These are phyloP conservation scores for Phytopythium ostracodes DNA, from an alignment of 352 stramenopile species.

Conservation along the genomic window DNA sequence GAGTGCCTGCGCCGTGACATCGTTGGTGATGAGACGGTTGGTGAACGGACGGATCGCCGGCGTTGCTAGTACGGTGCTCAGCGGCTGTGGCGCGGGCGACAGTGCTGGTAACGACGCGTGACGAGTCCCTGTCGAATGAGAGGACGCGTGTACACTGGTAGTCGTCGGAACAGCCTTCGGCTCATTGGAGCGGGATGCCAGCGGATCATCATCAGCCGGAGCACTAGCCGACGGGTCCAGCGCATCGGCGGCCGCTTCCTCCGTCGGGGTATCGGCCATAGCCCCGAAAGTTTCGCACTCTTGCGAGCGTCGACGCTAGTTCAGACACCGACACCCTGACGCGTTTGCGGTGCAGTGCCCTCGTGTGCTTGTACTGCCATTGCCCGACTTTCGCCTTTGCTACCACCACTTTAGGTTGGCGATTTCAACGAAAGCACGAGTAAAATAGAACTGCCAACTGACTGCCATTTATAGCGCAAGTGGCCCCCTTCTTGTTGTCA, in stretches of 20 bases:
- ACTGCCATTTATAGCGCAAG: not conserved
- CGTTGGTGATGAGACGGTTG: conserved; percentile 5
- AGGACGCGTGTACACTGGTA: not conserved
- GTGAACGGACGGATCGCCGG: not conserved
- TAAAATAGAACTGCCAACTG: not conserved
- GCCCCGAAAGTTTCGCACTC: not conserved
- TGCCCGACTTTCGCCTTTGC: too few species aligned
- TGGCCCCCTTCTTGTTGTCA: too few species aligned
- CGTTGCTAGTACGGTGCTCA: not conserved
- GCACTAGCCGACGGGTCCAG: too few species aligned
- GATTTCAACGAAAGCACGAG: too few species aligned
- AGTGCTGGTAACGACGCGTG: not conserved
- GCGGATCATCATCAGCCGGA: not conserved
- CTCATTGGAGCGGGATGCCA: not conserved
- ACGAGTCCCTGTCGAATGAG: not conserved
- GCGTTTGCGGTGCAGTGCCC: too few species aligned
- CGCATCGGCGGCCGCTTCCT: not conserved
- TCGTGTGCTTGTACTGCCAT: too few species aligned
- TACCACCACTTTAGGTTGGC: too few species aligned
- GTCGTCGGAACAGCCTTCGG: not conserved
- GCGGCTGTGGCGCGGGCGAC: not conserved
- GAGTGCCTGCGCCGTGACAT: conserved; percentile 3
- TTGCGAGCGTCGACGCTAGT: not conserved
- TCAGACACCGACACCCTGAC: too few species aligned
- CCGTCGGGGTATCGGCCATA: not conserved